Percentiles rank a stretch among this genome's conserved stretches.
phyloP scores from a whole-genome alignment of 2,329 filamentous ascomycete genomes.

The Fusarium hainanense region DNA sequence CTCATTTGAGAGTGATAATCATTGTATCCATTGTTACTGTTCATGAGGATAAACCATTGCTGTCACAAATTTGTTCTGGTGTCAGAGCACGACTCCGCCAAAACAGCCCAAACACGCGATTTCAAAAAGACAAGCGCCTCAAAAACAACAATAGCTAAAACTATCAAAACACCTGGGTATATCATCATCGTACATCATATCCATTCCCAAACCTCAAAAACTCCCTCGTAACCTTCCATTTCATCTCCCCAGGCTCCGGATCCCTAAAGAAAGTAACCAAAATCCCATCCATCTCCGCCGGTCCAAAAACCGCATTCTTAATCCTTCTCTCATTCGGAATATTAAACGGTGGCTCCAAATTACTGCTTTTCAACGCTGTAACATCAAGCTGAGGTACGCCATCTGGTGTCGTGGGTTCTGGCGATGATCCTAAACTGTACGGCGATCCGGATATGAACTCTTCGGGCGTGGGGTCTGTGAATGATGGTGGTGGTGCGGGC shows the following conservation, averaged over 20 bases:
- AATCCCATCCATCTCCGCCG: conserved; percentile 38
- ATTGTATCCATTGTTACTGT: too few species aligned
- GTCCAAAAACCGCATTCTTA: conserved; percentile 48
- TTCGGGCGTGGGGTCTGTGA: conserved; percentile 33
- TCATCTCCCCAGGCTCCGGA: conserved; percentile 34
- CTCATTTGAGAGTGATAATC: too few species aligned
- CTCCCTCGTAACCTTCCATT: conserved; percentile 48
- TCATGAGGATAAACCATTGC: too few species aligned
- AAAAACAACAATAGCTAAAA: background rate
- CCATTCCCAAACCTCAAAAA: conserved; percentile 30
- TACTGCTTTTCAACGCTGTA: conserved; percentile 1
- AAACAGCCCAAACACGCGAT: too few species aligned
- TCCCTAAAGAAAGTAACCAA: conserved; percentile 48
- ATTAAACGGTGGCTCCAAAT: conserved; percentile 45
- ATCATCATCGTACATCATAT: background rate
- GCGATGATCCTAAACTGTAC: conserved; percentile 3
- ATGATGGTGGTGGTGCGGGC: conserved; percentile 6
- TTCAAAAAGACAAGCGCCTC: too few species aligned
- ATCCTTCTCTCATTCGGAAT: conserved; percentile 44
- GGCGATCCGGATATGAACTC: background rate
- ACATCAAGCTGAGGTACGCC: conserved; percentile 31
- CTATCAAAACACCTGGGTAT: conserved; percentile 2
- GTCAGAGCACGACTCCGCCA: too few species aligned
- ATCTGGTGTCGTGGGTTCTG: conserved; percentile 30
- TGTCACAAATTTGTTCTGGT: too few species aligned